Base-by-base conservation (phyloP, 164 flowering plant species). In the Tetrastigma voinierianum region DNA sequence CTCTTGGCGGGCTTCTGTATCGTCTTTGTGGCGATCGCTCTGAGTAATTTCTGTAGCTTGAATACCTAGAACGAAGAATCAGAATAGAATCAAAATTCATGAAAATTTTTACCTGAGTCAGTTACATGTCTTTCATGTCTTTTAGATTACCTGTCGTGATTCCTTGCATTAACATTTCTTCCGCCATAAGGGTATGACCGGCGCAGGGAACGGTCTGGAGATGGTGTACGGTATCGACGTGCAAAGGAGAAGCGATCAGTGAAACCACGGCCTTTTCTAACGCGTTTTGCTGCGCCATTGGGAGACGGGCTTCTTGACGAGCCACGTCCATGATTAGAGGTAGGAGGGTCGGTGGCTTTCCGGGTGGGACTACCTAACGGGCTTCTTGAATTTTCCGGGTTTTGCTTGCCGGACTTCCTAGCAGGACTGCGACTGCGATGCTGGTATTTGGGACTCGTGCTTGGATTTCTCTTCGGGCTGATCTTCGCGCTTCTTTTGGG, bases 261-360 rank as follows among this genome's bases (percentile, higher is more conserved):
- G 66, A 91, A 91, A 43, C 96, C 97, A 72, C 97, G 96, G 13
- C 97, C 97, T 77, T 84, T 89, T 63, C 96, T 83, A 64, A 89
- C 61, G 16, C 93, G 96, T 74, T 88, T 87, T 23, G 85, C 78
- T 43, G 62, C 62, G 20, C 90, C 89, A 78, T 75, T 65, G 56
- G 86, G 86, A 62, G 93, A 79, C 23, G 67, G 75, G 72, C 89
- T 88, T 71, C 83, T 73, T 59, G 88, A 74, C 46, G 67, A 46
- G 53, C 55, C 77, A n/a, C 61, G 75, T 7, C 64, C 80, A 48
- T 43, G 70, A 64, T 65, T 75, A 43, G 77, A 54, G 24, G 72
- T 54, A 51, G 76, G 66, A 72, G 83, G 81, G 63, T 74, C 77
- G 55, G 74, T 60, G 14, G 66, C 68, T 75, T 69, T 81, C n/a